Evolutionary conservation across 345 rosid species (phyloP).

Genomic region (Zanthoxylum bungeanum): DNA sequence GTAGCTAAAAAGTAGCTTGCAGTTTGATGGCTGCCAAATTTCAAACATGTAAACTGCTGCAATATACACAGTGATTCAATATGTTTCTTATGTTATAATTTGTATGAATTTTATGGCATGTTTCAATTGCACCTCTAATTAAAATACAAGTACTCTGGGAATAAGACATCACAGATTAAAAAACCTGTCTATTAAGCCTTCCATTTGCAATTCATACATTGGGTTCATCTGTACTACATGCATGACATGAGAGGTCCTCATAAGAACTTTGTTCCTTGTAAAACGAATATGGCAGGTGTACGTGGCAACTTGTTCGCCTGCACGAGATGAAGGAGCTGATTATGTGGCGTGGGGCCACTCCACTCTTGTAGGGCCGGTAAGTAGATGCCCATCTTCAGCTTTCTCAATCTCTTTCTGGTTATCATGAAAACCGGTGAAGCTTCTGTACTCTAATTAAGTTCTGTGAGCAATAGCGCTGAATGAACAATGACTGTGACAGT

Average conservation of each 20-base stretch:
- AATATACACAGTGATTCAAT: not conserved
- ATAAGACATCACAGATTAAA: not conserved
- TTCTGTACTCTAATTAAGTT: not conserved
- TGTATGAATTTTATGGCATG: not conserved
- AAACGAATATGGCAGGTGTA: constrained; percentile 51
- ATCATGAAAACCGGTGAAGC: not conserved
- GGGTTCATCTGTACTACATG: not conserved
- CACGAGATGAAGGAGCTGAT: constrained; percentile 68
- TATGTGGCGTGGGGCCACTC: constrained; percentile 99
- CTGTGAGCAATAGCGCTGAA: not conserved
- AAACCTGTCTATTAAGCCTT: not conserved
- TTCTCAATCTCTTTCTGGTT: not conserved
- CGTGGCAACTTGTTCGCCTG: constrained; percentile 95
- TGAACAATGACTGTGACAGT: constrained; percentile 41
- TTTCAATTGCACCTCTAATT: not conserved
- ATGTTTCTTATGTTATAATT: not conserved
- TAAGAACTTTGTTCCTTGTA: constrained; percentile 9
- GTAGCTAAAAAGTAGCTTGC: not conserved
- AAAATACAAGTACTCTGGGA: not conserved
- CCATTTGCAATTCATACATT: not conserved
- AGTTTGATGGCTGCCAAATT: not conserved
- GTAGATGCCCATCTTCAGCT: constrained; percentile 24
- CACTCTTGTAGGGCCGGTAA: constrained; percentile 83
- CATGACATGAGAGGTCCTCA: not conserved
- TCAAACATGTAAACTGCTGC: too few relatives aligned